A percentile compares a stretch with the other conserved stretches of the same genome.
These are phyloP conservation scores for Seiridium cupressi DNA, from an alignment of 2,329 filamentous ascomycete genomes.

Conservation along the genomic window DNA sequence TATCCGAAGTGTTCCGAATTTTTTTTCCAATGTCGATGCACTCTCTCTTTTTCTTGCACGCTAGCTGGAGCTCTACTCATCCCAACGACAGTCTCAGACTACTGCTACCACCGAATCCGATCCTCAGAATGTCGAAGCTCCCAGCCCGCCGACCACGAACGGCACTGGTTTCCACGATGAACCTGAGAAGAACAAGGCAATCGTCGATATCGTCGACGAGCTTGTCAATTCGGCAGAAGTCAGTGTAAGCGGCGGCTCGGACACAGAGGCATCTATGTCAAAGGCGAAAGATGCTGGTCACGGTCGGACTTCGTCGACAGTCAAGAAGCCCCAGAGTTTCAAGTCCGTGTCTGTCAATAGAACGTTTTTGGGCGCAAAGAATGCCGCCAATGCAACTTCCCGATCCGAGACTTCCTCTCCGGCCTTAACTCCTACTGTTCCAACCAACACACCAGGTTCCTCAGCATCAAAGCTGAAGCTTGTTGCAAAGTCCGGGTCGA, in stretches of 20 bases:
- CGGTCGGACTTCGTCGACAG: constrained; percentile 53
- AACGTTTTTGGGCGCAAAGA: constrained; percentile 76
- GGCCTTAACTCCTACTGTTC: constrained; percentile 38
- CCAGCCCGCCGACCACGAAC: constrained; percentile 44
- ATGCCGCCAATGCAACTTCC: constrained; percentile 39
- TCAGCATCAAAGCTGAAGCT: constrained; percentile 66
- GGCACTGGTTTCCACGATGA: constrained; percentile 48
- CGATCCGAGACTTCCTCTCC: constrained; percentile 49
- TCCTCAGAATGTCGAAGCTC: constrained; percentile 45
- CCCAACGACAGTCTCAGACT: constrained; percentile 22
- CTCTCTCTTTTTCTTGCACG: not conserved
- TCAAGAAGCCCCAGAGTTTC: constrained; percentile 76
- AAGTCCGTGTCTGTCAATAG: constrained; percentile 85
- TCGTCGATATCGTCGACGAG: constrained; percentile 56
- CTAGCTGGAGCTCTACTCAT: not conserved
- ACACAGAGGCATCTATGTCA: constrained; percentile 68
- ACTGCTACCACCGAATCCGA: constrained; percentile 32
- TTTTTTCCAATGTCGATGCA: not conserved
- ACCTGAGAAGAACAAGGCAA: constrained; percentile 52
- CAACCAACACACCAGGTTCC: constrained; percentile 43
- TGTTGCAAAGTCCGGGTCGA: constrained; percentile 71
- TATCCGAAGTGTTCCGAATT: not conserved
- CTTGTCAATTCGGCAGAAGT: constrained; percentile 61
- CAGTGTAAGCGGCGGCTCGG: constrained; percentile 72
- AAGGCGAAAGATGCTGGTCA: constrained; percentile 59